Percentiles rank a stretch among this genome's conserved stretches.
Conservation (phyloP, 495 filamentous ascomycete species). For the Zalerion maritima region DNA sequence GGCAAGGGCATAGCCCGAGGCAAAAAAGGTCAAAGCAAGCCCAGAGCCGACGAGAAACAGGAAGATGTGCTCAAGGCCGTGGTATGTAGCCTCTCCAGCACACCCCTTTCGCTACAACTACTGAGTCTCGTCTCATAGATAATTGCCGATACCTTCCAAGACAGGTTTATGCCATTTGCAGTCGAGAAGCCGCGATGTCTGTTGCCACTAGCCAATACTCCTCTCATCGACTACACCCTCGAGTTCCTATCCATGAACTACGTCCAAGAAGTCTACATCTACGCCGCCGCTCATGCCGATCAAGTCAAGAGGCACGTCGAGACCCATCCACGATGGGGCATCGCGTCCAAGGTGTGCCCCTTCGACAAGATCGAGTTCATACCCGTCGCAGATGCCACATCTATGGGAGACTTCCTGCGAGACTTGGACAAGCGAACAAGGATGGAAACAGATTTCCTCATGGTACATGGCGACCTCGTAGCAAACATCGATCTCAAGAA, state of each 20-base stretch:
- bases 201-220: slow-evolving; percentile 81
- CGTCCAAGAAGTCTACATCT: slow-evolving; percentile 82
- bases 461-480: slow-evolving; percentile 90
- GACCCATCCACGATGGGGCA: slow-evolving; percentile 27
- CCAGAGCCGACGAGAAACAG: slow-evolving; percentile 45
- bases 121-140: too few relatives aligned
- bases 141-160: slow-evolving; percentile 87
- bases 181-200: slow-evolving; percentile 80
- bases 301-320: slow-evolving; percentile 75
- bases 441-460: slow-evolving; percentile 79
- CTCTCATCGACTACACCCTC: slow-evolving; percentile 92
- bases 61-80: slow-evolving; percentile 88
- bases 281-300: slow-evolving; percentile 80
- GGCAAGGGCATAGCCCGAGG: slow-evolving; percentile 25
- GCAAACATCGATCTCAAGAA: slow-evolving; percentile 73
- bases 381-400: slow-evolving; percentile 64
- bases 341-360: slow-evolving; percentile 49
- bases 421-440: slow-evolving; percentile 78
- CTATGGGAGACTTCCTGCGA: slow-evolving; percentile 88
- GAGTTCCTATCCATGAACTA: slow-evolving; percentile 92
- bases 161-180: slow-evolving; percentile 78
- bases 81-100: slow-evolving; percentile 31
- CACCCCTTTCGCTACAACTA: too few relatives aligned
- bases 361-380: slow-evolving; percentile 75
- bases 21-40: slow-evolving; percentile 41